Evolutionary conservation across 1,139 yeast species (phyloP).

Genomic region (Insectozyma bohioensis): DNA sequence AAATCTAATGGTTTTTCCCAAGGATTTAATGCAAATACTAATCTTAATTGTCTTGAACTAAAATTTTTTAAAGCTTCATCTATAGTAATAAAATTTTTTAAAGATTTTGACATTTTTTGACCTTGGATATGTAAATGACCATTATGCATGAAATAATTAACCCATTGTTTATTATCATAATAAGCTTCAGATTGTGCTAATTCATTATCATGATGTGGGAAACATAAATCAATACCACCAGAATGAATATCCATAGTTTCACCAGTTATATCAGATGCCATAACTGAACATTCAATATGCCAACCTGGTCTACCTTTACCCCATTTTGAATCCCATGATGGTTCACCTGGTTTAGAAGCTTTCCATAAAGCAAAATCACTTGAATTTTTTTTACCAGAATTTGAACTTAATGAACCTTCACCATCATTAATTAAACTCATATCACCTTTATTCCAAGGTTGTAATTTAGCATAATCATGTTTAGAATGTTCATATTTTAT

Average conservation of each 20-base stretch:
- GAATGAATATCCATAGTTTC: constrained; percentile 88
- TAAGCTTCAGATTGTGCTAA: constrained; percentile 96
- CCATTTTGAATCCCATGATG: constrained; percentile 95
- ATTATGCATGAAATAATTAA: constrained; percentile 91
- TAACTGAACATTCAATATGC: constrained; percentile 99
- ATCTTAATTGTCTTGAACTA: constrained; percentile 78
- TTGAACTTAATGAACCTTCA: constrained; percentile 80
- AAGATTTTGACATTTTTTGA: constrained; percentile 93
- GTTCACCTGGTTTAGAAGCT: constrained; percentile 96
- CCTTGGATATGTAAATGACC: constrained; percentile 99
- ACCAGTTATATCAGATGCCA: constrained; percentile 93
- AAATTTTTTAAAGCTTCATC: constrained; percentile 78
- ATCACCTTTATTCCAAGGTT: constrained; percentile 97
- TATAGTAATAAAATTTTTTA: constrained; percentile 92
- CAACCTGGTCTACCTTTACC: constrained; percentile 99
- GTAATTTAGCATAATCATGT: constrained; percentile 91
- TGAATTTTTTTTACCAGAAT: constrained; percentile 60
- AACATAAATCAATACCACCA: constrained; percentile 96
- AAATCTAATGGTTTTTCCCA: constrained; percentile 95
- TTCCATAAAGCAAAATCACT: constrained; percentile 98
- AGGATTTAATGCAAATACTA: constrained; percentile 85
- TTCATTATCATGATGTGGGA: constrained; percentile 99
- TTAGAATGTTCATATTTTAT: constrained; percentile 69
- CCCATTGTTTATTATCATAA: constrained; percentile 90
- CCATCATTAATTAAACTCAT: constrained; percentile 87